Conservation (phyloP, 1,284 basidiomycete genomes). For the Thecaphora thlaspeos region DNA sequence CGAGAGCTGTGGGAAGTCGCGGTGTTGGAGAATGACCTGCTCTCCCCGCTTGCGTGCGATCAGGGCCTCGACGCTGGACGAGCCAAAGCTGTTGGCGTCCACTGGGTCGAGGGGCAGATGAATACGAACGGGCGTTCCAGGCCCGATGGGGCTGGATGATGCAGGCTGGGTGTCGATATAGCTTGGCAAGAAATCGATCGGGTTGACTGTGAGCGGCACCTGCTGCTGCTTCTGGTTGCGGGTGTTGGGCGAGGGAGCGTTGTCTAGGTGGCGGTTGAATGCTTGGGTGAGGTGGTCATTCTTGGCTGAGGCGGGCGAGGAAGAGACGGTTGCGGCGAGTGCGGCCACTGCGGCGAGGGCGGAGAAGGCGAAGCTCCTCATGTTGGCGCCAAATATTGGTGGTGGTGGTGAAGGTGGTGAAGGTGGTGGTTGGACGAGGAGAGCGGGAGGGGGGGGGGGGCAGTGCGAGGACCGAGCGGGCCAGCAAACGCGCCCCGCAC, state of each 20-base stretch:
- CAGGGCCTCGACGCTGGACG: conserved; percentile 21
- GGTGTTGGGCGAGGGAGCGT: conserved; percentile 12
- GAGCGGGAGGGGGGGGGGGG: too few relatives aligned
- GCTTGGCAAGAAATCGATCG: too few relatives aligned
- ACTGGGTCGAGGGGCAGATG: conserved; percentile 28
- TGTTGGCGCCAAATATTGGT: conserved; percentile 1
- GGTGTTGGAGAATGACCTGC: conserved; percentile 35
- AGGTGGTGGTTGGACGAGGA: too few relatives aligned
- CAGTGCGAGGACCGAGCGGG: too few relatives aligned
- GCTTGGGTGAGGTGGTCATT: conserved; percentile 17
- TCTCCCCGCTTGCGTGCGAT: conserved; percentile 32
- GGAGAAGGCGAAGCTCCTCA: conserved; percentile 24
- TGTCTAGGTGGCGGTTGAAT: conserved; percentile 8
- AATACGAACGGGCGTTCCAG: conserved; percentile 24
- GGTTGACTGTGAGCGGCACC: conserved; percentile 1
- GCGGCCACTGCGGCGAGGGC: conserved; percentile 23
- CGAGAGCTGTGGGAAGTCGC: conserved; percentile 41
- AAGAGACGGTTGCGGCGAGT: conserved; percentile 10
- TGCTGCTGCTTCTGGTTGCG: not conserved
- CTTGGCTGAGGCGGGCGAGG: conserved; percentile 18
- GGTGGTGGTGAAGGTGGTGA: not conserved
- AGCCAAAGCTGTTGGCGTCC: conserved; percentile 18
- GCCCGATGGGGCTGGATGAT: conserved; percentile 7
- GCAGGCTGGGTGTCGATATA: conserved; percentile 15
- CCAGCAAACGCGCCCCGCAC: too few relatives aligned